Percentiles rank a stretch among this genome's conserved stretches.
Evolutionary conservation across 2,329 filamentous ascomycete species (phyloP).

Genomic region (Colletotrichum tofieldiae): DNA sequence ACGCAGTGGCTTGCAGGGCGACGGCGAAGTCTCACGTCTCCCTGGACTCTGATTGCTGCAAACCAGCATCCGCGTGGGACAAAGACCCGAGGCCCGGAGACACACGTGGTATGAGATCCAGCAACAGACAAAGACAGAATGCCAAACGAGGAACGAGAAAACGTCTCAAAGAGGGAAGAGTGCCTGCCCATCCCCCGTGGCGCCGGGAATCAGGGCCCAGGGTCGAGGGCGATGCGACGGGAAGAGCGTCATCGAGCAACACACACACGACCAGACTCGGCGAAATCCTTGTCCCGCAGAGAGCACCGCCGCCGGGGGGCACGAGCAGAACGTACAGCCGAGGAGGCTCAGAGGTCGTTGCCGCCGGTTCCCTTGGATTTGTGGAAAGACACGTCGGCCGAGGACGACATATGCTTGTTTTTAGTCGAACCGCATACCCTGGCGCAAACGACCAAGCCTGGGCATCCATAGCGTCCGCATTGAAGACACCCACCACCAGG

Average conservation of each 20-base stretch:
- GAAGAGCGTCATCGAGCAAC: slow-evolving; percentile 19
- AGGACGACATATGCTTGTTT: slow-evolving; percentile 18
- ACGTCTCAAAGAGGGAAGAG: slow-evolving; percentile 17
- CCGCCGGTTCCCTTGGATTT: neutral
- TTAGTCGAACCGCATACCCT: slow-evolving; percentile 5
- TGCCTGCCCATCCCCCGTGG: slow-evolving; percentile 12
- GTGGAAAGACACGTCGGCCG: neutral
- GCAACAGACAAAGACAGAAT: slow-evolving; percentile 6
- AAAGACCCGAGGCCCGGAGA: slow-evolving; percentile 3
- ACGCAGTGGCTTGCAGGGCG: slow-evolving; percentile 27
- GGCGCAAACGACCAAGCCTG: neutral
- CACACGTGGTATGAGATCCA: slow-evolving; percentile 30
- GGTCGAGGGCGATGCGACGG: slow-evolving; percentile 32
- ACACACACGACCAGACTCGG: slow-evolving; percentile 1
- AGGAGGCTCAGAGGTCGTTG: slow-evolving; percentile 3
- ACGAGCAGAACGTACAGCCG: too few relatives aligned
- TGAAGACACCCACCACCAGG: neutral
- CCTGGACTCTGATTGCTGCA: neutral
- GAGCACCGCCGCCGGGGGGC: neutral
- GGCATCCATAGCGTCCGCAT: slow-evolving; percentile 8
- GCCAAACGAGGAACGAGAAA: neutral
- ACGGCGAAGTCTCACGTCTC: neutral
- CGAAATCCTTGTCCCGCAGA: neutral
- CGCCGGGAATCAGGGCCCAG: neutral
- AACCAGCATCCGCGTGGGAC: slow-evolving; percentile 1